These are phyloP conservation scores for Fragaria ananassa DNA, from an alignment of 306 rosid species.

Conservation along the genomic window DNA sequence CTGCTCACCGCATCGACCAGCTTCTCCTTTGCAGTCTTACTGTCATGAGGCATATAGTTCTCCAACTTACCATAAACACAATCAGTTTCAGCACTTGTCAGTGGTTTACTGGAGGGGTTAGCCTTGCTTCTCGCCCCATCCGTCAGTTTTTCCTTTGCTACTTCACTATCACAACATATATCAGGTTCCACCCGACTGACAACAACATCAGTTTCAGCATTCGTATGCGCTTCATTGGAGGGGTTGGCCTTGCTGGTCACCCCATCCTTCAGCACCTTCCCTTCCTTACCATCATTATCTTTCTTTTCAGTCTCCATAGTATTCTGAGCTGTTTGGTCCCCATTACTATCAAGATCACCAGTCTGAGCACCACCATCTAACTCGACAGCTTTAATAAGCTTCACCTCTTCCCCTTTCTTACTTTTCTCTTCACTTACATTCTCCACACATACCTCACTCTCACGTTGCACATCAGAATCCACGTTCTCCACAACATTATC, in stretches of 20 bases:
- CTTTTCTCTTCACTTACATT: conserved; percentile 3
- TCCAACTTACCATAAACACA: background rate
- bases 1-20: background rate
- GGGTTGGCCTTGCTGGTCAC: background rate
- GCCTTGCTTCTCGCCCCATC: background rate
- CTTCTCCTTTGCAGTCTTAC: background rate
- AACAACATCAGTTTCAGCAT: conserved; percentile 4
- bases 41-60: background rate
- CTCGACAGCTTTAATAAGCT: background rate
- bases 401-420: conserved; percentile 10
- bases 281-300: conserved; percentile 4
- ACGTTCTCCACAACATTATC: background rate
- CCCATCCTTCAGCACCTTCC: conserved; percentile 4
- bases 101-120: conserved; percentile 7
- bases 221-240: background rate
- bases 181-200: conserved; percentile 1
- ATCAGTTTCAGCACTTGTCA: background rate
- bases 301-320: background rate
- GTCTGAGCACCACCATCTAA: background rate
- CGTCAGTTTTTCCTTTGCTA: conserved; percentile 1
- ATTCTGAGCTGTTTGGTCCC: conserved; percentile 2
- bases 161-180: background rate
- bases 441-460: conserved; percentile 12
- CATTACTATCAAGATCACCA: background rate
- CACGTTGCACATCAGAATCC: background rate